Evolutionary conservation across 116 monocot species (phyloP).

Genomic region (Dioscorea cayenensis): DNA sequence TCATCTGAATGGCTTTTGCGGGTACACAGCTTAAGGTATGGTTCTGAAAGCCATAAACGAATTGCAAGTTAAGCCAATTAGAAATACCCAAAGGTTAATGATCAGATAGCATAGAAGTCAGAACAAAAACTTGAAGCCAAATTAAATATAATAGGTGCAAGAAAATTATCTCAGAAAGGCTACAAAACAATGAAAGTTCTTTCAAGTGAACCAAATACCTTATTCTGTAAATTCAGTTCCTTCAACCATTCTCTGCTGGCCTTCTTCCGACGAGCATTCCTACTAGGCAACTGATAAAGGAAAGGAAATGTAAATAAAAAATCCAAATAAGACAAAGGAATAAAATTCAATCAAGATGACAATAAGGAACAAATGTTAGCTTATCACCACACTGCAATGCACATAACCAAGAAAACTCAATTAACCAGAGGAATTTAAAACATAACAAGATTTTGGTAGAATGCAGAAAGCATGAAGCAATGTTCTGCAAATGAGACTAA

Average conservation of each 20-base stretch:
- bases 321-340: neutral
- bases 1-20: neutral
- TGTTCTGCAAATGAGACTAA: too few species aligned
- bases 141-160: neutral
- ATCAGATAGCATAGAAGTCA: neutral
- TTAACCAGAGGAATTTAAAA: too few species aligned
- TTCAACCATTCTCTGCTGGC: neutral
- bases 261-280: conserved; percentile 3
- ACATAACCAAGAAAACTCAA: too few species aligned
- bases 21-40: neutral
- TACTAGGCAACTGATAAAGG: neutral
- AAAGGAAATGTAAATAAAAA: neutral
- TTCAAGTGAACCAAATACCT: neutral
- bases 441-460: too few species aligned
- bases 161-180: neutral
- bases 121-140: neutral
- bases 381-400: too few species aligned
- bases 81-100: neutral
- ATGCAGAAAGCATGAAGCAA: too few species aligned
- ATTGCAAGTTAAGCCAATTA: neutral
- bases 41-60: neutral
- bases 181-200: too few species aligned
- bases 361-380: too few species aligned
- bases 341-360: too few species aligned
- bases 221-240: neutral